Conservation (phyloP, 805 yeast genomes). For the Ogataea dorogensis region DNA sequence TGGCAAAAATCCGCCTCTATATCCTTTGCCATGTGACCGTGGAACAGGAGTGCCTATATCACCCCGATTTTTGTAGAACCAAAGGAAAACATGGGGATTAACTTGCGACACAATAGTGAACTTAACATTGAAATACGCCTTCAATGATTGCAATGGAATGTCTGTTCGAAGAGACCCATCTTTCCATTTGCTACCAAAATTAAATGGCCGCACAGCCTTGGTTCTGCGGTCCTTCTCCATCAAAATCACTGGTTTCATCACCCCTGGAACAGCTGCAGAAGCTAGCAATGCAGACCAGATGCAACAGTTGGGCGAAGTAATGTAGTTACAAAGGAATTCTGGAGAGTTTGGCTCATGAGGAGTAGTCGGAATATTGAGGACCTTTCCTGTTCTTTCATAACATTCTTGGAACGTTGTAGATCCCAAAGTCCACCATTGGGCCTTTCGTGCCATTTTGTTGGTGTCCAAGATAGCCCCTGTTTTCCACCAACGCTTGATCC, state of each 20-base stretch:
- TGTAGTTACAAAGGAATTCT: constrained; percentile 70
- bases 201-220: constrained; percentile 55
- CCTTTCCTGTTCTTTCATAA: constrained; percentile 63
- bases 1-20: constrained; percentile 76
- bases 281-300: constrained; percentile 80
- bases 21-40: constrained; percentile 50
- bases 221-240: constrained; percentile 51
- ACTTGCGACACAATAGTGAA: constrained; percentile 79
- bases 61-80: constrained; percentile 76
- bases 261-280: constrained; percentile 81
- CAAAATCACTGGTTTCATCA: constrained; percentile 72
- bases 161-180: constrained; percentile 81
- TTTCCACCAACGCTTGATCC: constrained; percentile 63
- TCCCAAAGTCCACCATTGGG: constrained; percentile 70
- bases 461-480: constrained; percentile 83
- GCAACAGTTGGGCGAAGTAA: constrained; percentile 76
- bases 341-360: constrained; percentile 84
- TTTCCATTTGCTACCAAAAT: constrained; percentile 72
- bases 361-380: constrained; percentile 71
- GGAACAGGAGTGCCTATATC: constrained; percentile 79
- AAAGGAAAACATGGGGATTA: constrained; percentile 75
- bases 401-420: constrained; percentile 72
- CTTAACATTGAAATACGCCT: constrained; percentile 72
- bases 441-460: constrained; percentile 67
- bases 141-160: constrained; percentile 70